phyloP scores from a whole-genome alignment of 495 filamentous ascomycete genomes.

The Pyronema omphalodes region DNA sequence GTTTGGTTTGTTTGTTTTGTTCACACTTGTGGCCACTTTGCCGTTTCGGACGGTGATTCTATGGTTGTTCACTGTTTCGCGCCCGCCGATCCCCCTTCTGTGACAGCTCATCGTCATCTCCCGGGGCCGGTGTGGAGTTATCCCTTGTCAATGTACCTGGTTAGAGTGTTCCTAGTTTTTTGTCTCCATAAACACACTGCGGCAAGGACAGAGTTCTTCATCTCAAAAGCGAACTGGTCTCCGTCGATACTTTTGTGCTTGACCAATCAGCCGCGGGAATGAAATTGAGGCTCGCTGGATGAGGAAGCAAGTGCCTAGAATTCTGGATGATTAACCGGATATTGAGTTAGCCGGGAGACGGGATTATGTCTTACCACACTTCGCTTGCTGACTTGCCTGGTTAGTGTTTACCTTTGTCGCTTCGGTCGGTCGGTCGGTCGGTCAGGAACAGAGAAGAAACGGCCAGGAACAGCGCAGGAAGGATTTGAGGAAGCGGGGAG shows the following conservation, averaged over 20 bases:
- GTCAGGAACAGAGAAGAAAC: not conserved
- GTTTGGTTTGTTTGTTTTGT: too few relatives aligned
- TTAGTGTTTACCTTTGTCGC: not conserved
- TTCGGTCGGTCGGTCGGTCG: not conserved
- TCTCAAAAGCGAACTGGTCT: not conserved
- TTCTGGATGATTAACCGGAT: not conserved
- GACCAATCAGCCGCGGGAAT: not conserved
- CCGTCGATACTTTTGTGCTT: not conserved
- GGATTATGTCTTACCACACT: not conserved
- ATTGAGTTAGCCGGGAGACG: not conserved
- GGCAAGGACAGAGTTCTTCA: not conserved
- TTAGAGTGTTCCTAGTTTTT: too few relatives aligned
- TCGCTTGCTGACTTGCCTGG: not conserved
- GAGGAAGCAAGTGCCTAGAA: not conserved
- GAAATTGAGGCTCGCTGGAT: not conserved
- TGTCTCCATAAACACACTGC: too few relatives aligned
- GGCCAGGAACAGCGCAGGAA: too few relatives aligned
- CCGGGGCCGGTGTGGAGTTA: too few relatives aligned
- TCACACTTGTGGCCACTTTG: too few relatives aligned
- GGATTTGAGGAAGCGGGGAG: too few relatives aligned
- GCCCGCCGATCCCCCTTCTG: too few relatives aligned
- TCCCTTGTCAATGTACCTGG: too few relatives aligned
- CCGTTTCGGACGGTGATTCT: too few relatives aligned
- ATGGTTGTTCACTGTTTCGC: too few relatives aligned
- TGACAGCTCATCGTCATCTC: too few relatives aligned